Evolutionary conservation across 306 rosid species (phyloP).

Genomic region (Casuarina cunninghamiana): DNA sequence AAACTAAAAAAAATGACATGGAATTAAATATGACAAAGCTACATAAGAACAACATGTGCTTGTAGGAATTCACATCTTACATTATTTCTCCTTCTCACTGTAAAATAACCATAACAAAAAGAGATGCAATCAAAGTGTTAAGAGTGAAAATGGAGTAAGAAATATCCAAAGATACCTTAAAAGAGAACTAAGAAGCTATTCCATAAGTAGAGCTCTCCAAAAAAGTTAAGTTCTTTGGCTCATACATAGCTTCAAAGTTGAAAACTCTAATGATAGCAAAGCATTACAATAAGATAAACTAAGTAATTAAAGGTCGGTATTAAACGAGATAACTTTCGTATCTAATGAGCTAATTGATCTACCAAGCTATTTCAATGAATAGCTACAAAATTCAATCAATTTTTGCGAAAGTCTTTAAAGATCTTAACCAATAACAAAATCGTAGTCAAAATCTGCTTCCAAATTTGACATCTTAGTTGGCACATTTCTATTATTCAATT

Average conservation of each 20-base stretch:
- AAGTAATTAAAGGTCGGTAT: conserved; percentile 16
- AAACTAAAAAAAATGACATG: not conserved
- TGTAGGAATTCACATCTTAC: not conserved
- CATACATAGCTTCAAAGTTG: conserved; percentile 23
- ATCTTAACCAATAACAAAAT: not conserved
- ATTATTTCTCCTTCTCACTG: not conserved
- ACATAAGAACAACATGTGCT: not conserved
- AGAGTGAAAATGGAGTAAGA: not conserved
- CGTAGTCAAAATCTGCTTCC: not conserved
- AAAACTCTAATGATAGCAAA: conserved; percentile 54
- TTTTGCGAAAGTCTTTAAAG: not conserved
- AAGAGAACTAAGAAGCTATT: conserved; percentile 13
- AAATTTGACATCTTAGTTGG: too few relatives aligned
- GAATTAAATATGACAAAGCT: not conserved
- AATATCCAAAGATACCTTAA: conserved; percentile 27
- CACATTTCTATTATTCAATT: too few relatives aligned
- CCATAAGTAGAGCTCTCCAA: not conserved
- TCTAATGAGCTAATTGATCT: conserved; percentile 12
- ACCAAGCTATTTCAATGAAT: conserved; percentile 46
- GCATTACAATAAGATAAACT: conserved; percentile 41
- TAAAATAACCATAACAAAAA: not conserved
- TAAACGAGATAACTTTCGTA: conserved; percentile 8
- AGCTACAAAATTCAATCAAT: conserved; percentile 2
- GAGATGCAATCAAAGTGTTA: not conserved
- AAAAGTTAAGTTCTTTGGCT: not conserved